These are phyloP conservation scores for Stipa capillata DNA, from an alignment of 176 grass and related monocot species.

Conservation along the genomic window DNA sequence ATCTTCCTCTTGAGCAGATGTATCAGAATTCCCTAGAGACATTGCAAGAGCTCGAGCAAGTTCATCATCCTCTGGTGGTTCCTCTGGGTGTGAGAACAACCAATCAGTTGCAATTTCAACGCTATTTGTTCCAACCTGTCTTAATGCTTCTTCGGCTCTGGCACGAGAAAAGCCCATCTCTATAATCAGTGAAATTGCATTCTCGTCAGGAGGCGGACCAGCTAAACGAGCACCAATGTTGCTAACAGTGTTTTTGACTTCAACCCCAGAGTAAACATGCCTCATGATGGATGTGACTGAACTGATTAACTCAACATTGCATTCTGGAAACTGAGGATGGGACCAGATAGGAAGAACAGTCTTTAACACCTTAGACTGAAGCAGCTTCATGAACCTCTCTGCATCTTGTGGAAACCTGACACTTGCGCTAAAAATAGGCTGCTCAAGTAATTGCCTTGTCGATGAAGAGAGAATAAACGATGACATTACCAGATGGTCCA, in stretches of 20 bases:
- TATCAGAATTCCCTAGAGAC: conserved; percentile 80
- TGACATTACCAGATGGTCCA: conserved; percentile 86
- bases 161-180: conserved; percentile 95
- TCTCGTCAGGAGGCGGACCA: conserved; percentile 88
- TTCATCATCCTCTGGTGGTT: conserved; percentile 95
- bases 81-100: conserved; percentile 93
- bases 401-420: conserved; percentile 73
- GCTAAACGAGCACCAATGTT: conserved; percentile 46
- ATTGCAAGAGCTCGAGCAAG: conserved; percentile 97
- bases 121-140: conserved; percentile 90
- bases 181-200: conserved; percentile 85
- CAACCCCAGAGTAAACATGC: conserved; percentile 91
- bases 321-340: conserved; percentile 81
- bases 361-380: conserved; percentile 95
- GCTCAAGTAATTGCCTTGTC: conserved; percentile 88
- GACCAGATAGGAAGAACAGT: conserved; percentile 87
- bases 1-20: conserved; percentile 53
- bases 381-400: conserved; percentile 77
- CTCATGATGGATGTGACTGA: conserved; percentile 89
- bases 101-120: conserved; percentile 98
- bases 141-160: conserved; percentile 92
- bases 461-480: conserved; percentile 91
- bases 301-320: conserved; percentile 76
- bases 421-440: conserved; percentile 66
- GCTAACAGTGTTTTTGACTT: conserved; percentile 56